Conservation (phyloP, 805 yeast species). For the Candida pseudofarinosa region DNA sequence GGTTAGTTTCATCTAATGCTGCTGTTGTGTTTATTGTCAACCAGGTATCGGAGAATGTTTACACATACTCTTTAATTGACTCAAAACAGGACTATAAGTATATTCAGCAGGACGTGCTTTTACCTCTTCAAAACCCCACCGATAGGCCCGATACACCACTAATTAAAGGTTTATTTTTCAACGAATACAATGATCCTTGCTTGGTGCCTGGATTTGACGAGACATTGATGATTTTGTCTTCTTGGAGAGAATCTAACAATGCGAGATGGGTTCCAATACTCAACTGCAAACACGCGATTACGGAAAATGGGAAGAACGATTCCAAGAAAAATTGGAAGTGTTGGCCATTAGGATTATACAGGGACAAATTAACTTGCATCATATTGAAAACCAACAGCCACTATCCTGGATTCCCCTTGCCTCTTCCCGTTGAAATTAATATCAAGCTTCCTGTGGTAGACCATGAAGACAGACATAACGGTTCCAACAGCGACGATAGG, state of each 20-base stretch:
- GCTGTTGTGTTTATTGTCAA: conserved; percentile 50
- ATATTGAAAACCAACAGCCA: conserved; percentile 59
- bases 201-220: conserved; percentile 72
- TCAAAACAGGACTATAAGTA: conserved; percentile 37
- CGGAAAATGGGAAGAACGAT: conserved; percentile 47
- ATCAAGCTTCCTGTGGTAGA: conserved; percentile 58
- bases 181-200: conserved; percentile 87
- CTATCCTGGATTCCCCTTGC: conserved; percentile 81
- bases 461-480: conserved; percentile 12
- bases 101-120: conserved; percentile 34
- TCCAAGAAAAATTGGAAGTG: conserved; percentile 53
- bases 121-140: conserved; percentile 27
- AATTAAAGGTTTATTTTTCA: conserved; percentile 74
- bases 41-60: conserved; percentile 31
- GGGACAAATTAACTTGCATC: conserved; percentile 68
- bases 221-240: conserved; percentile 60
- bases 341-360: conserved; percentile 85
- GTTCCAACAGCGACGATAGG: conserved; percentile 13
- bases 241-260: conserved; percentile 76
- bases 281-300: conserved; percentile 46
- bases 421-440: conserved; percentile 77
- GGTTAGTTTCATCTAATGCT: conserved; percentile 60
- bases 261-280: conserved; percentile 86
- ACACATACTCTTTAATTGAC: conserved; percentile 47
- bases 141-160: conserved; percentile 28